Percentiles rank a stretch among this genome's conserved stretches.
phyloP scores from a whole-genome alignment of 768 basidiomycete genomes.

The Hygrocybe punicea region DNA sequence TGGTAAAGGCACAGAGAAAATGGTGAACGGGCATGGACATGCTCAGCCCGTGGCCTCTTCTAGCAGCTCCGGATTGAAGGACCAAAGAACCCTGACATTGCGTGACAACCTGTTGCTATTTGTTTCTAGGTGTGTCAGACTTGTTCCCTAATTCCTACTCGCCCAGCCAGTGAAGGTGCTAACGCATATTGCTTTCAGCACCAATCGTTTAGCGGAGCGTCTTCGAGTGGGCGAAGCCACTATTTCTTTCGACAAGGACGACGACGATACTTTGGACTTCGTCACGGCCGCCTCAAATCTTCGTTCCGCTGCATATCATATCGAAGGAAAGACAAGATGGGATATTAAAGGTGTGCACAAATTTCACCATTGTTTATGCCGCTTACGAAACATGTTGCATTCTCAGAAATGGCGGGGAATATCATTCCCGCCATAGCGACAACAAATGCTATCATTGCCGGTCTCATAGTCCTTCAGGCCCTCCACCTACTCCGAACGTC shows the following conservation, averaged over 20 bases:
- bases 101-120: conserved; percentile 84
- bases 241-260: conserved; percentile 95
- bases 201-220: conserved; percentile 71
- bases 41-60: conserved; percentile 3
- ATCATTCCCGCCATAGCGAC: conserved; percentile 99
- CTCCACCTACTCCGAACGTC: conserved; percentile 74
- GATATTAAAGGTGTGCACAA: conserved; percentile 84
- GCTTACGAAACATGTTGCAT: neutral
- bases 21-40: conserved; percentile 6
- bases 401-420: conserved; percentile 95
- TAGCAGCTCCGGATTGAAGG: conserved; percentile 52
- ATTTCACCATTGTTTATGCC: neutral
- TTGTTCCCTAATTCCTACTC: too few species aligned
- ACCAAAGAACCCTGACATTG: conserved; percentile 74
- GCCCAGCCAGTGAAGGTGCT: neutral
- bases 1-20: conserved; percentile 17
- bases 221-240: conserved; percentile 62
- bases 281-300: conserved; percentile 94
- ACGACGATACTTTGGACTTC: conserved; percentile 94
- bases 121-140: conserved; percentile 64
- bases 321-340: conserved; percentile 87
- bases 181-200: conserved; percentile 56
- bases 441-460: conserved; percentile 96
- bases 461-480: conserved; percentile 90
- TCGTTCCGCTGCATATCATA: conserved; percentile 86